Conservation (phyloP, 495 filamentous ascomycete genomes). For the Hypomontagnella monticulosa region DNA sequence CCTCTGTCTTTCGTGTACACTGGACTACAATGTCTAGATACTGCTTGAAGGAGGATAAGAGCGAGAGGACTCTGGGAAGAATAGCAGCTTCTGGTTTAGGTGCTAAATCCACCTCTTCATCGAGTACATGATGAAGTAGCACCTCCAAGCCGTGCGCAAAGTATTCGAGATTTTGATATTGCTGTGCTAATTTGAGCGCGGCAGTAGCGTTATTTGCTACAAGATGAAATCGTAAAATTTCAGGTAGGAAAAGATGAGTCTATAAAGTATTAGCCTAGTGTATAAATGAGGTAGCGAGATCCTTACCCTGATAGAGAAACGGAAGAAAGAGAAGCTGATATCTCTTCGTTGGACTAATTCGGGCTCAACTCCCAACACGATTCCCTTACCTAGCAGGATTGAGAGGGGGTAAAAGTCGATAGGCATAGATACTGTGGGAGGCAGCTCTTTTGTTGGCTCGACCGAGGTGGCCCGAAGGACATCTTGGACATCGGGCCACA, state of each 20-base stretch:
- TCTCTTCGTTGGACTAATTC: constrained; percentile 92
- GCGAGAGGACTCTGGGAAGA: constrained; percentile 85
- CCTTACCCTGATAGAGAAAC: constrained; percentile 81
- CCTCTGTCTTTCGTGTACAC: constrained; percentile 97
- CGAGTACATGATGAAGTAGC: constrained; percentile 89
- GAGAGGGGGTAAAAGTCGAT: constrained; percentile 97
- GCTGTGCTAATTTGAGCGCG: constrained; percentile 78
- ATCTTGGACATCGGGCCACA: constrained; percentile 92
- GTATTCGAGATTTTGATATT: constrained; percentile 85
- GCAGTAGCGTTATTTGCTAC: constrained; percentile 74
- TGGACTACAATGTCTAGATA: constrained; percentile 97
- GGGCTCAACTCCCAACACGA: constrained; percentile 88
- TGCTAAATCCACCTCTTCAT: constrained; percentile 89
- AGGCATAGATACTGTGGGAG: constrained; percentile 69
- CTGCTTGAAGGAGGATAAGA: constrained; percentile 86
- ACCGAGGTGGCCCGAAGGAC: constrained; percentile 73
- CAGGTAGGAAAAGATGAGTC: constrained; percentile 91
- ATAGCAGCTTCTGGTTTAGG: constrained; percentile 75
- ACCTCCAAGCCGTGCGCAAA: constrained; percentile 94
- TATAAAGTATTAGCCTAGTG: constrained; percentile 49
- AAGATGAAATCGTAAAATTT: constrained; percentile 81
- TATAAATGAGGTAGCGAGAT: neutral
- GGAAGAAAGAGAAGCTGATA: constrained; percentile 84
- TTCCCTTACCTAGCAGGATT: constrained; percentile 80
- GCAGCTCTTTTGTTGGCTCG: constrained; percentile 68